Conservation (phyloP, 495 filamentous ascomycete species). For the Talaromyces proteolyticus region DNA sequence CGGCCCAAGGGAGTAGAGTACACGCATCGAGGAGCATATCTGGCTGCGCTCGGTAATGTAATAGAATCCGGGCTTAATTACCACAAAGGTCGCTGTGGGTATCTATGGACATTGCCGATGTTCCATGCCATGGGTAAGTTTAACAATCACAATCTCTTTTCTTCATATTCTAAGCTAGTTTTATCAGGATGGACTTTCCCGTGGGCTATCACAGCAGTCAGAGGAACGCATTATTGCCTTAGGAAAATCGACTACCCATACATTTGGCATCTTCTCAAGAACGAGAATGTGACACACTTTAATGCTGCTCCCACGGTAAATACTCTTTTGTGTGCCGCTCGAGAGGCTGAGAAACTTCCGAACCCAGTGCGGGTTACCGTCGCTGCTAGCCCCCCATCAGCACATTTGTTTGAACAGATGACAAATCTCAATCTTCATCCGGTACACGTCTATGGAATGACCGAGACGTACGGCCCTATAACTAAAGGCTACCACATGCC, state of each 20-base stretch:
- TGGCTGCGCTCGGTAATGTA: conserved; percentile 78
- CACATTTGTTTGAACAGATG: conserved; percentile 91
- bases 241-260: conserved; percentile 91
- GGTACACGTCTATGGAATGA: conserved; percentile 92
- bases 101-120: conserved; percentile 93
- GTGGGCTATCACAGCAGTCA: conserved; percentile 86
- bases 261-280: conserved; percentile 83
- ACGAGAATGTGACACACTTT: conserved; percentile 86
- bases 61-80: conserved; percentile 83
- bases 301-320: conserved; percentile 96
- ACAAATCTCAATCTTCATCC: conserved; percentile 78
- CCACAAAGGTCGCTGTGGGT: conserved; percentile 60
- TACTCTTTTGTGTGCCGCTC: conserved; percentile 76
- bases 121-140: conserved; percentile 80
- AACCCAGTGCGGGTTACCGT: conserved; percentile 82
- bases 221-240: conserved; percentile 91
- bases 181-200: conserved; percentile 64
- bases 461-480: conserved; percentile 94
- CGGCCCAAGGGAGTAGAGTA: conserved; percentile 90
- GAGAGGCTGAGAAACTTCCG: conserved; percentile 62
- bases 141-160: background rate
- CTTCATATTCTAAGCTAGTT: background rate
- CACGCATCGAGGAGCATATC: conserved; percentile 81
- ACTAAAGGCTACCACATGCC: conserved; percentile 89
- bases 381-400: conserved; percentile 83